A percentile compares a stretch with the other conserved stretches of the same genome.
Conservation (phyloP, 331 rosid genomes). For the Rhamnella rubrinervis region DNA sequence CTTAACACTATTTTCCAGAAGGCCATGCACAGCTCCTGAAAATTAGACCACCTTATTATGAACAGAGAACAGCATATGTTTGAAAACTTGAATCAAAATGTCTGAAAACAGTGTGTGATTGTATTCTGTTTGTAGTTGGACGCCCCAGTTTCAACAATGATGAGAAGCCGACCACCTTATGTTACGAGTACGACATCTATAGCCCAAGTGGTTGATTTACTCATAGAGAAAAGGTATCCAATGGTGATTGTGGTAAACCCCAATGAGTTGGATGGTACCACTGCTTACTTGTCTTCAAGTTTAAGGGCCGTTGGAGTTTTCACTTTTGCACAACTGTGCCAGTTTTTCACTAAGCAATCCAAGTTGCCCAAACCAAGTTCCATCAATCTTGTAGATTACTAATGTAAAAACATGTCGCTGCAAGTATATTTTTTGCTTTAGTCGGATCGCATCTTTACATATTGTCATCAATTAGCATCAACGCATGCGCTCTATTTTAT, state of each 20-base stretch:
- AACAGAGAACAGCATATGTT: too few relatives aligned
- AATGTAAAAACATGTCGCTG: not conserved
- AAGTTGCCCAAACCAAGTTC: slow-evolving; percentile 23
- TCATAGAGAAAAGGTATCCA: slow-evolving; percentile 47
- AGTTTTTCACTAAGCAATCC: slow-evolving; percentile 36
- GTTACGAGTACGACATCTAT: slow-evolving; percentile 54
- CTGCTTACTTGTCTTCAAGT: slow-evolving; percentile 28
- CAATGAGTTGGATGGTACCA: slow-evolving; percentile 31
- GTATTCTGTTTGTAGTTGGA: slow-evolving; percentile 45
- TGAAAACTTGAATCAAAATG: not conserved
- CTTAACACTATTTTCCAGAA: too few relatives aligned
- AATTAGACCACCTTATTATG: too few relatives aligned
- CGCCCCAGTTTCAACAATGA: slow-evolving; percentile 65
- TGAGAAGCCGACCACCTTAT: slow-evolving; percentile 73
- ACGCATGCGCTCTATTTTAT: too few relatives aligned
- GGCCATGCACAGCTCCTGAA: too few relatives aligned
- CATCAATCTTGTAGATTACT: slow-evolving; percentile 27
- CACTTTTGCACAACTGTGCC: slow-evolving; percentile 49
- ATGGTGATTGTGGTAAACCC: slow-evolving; percentile 61
- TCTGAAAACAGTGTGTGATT: not conserved
- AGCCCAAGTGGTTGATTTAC: slow-evolving; percentile 62
- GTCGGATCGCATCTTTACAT: too few relatives aligned
- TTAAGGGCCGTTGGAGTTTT: slow-evolving; percentile 72
- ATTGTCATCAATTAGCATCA: too few relatives aligned
- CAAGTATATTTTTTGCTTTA: too few relatives aligned